Base-by-base conservation (phyloP, 345 rosid species). In the Draba incana region DNA sequence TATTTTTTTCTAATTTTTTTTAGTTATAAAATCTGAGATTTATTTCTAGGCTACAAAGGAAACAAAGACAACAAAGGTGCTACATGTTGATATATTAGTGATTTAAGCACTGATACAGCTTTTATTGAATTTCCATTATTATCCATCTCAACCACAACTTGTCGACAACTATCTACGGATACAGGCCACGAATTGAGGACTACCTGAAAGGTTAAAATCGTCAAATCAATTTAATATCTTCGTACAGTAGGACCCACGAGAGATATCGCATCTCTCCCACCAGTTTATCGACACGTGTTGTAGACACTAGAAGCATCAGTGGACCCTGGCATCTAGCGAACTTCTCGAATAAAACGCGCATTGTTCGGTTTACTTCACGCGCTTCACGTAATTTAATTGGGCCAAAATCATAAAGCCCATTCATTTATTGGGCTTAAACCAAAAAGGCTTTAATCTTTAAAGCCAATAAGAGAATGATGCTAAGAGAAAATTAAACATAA, bases 191-290 rank as follows among this genome's bases (percentile, higher is more conserved):
- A 72, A 7, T 65, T 57, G 0, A 23, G 4, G 66, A 11, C 20
- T 72, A 24, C 59, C 66, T 51, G 31, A 30, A 30, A 65, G 77
- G 77, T n/a, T 72, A 65, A 42, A 57, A 65, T 1, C 2, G 77
- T 57, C 71, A 72, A 10, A 39, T 4, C 38, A 4, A 0, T 13
- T 20, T 65, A 23, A 64, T 64, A 65, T 65, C 60, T 49, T 57
- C 66, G 64, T 72, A 65, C n/a, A 10, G 66, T 57, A 39, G 71
- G 77, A 64, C 77, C 71, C n/a, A 43, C 66, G 0, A 0, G 37
- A 57, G 20, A 65, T 51, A 54, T 37, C 49, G 9, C 1, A 27
- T 49, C 39, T 57, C 38, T 58, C 8, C 66, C 77, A 43, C 54
- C 48, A 65, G 25, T 24, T 57, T 66, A 0, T 7, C 41, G 66